These are phyloP conservation scores for Pelargonium australe DNA, from an alignment of 441 rosid genomes.

Conservation along the genomic window DNA sequence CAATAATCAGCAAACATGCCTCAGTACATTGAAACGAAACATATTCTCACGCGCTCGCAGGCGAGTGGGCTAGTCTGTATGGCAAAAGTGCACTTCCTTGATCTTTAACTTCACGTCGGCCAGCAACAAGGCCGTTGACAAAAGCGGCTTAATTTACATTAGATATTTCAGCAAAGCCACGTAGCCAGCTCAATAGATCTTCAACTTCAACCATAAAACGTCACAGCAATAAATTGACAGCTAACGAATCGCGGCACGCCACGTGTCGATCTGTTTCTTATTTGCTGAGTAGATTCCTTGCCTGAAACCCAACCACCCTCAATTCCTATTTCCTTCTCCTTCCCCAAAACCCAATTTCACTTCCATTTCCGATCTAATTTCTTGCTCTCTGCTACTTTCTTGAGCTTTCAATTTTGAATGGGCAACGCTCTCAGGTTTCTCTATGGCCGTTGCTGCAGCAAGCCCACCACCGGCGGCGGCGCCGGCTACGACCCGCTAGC, in stretches of 20 bases:
- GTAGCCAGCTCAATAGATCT: not conserved
- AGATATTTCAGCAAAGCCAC: not conserved
- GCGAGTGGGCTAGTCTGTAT: too few relatives aligned
- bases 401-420: constrained; percentile 28
- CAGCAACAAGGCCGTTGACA: not conserved
- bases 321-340: not conserved
- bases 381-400: not conserved
- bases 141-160: not conserved
- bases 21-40: too few relatives aligned
- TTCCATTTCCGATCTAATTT: not conserved
- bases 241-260: constrained; percentile 4
- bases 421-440: constrained; percentile 63
- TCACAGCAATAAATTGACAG: not conserved
- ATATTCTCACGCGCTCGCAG: too few relatives aligned
- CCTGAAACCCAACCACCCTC: not conserved
- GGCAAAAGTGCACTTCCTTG: too few relatives aligned
- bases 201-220: not conserved
- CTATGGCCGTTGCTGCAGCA: constrained; percentile 34
- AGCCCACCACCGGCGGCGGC: constrained; percentile 42
- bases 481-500: constrained; percentile 31
- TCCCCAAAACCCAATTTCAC: not conserved
- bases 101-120: not conserved
- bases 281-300: not conserved
- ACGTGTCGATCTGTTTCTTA: not conserved
- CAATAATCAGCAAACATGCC: too few relatives aligned